Conservation (phyloP, 192 early-diverging fungal species). For the Phycomyces blakesleeanus region DNA sequence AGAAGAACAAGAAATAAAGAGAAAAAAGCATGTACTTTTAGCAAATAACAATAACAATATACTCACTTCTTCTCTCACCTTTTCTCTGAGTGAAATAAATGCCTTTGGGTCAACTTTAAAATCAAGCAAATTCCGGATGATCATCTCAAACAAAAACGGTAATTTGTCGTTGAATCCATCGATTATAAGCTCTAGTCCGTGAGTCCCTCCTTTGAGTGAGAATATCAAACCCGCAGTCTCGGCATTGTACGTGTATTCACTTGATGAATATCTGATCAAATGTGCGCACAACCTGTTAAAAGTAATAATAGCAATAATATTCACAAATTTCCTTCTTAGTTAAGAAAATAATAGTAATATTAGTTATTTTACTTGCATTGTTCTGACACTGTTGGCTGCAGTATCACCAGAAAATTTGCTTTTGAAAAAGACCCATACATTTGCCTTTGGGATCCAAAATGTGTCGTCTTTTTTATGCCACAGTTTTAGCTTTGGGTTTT, state of each 20-base stretch:
- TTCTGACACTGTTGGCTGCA: constrained; percentile 61
- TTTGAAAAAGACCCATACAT: constrained; percentile 62
- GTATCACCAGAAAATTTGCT: constrained; percentile 68
- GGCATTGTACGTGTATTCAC: constrained; percentile 86
- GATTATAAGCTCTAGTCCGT: constrained; percentile 44
- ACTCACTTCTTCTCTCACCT: too few relatives aligned
- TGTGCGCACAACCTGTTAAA: constrained; percentile 61
- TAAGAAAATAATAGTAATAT: not conserved
- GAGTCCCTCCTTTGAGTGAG: constrained; percentile 41
- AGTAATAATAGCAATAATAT: too few relatives aligned
- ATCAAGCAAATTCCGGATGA: constrained; percentile 62
- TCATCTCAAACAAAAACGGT: constrained; percentile 57
- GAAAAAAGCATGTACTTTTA: too few relatives aligned
- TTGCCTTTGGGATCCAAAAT: constrained; percentile 86
- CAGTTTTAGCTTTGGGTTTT: constrained; percentile 57
- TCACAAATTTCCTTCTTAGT: too few relatives aligned
- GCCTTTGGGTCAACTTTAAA: constrained; percentile 61
- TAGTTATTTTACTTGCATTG: constrained; percentile 10
- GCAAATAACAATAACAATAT: too few relatives aligned
- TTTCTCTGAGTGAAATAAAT: constrained; percentile 44
- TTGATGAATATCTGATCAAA: constrained; percentile 76
- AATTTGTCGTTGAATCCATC: constrained; percentile 90
- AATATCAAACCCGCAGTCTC: constrained; percentile 82
- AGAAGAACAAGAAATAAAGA: constrained; percentile 60
- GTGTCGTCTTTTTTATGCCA: constrained; percentile 96